Evolutionary conservation across 2,329 filamentous ascomycete species (phyloP), one percentile per base, ranked within the genome.

Genomic region (Neospermospora avenae): DNA sequence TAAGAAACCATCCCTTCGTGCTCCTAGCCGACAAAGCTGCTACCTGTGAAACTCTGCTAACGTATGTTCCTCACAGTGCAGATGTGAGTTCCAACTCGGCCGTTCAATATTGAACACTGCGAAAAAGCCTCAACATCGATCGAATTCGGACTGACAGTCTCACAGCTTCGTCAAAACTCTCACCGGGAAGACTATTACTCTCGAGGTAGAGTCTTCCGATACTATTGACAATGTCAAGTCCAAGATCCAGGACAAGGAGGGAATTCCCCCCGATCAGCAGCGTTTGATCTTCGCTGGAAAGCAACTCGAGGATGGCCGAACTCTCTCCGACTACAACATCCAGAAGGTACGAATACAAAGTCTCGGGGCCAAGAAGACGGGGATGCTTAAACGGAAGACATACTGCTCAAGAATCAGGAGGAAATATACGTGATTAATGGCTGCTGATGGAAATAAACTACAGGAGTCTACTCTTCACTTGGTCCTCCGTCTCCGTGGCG

Each of bases 191-290:
- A 98, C 93, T 81, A 97, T 98, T 86, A 98, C 95, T 81, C 89
- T 97, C 75, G 93, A 98, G 89, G 93, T 97, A 79, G 93, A 97
- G 88, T 96, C 92, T 76, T 91, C 87, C 77, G 93, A 98, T 82
- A 97, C 93, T 75, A 98, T 98, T 84, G 93, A 98, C 88, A 98
- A 97, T 87, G 93, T 98, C 81, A 98, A 98, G 89, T 89, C 88
- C 84, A 97, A 97, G 90, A 97, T 98, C 80, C 93, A 97, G 84
- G 93, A 97, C 83, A 97, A 97, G 90, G 93, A 97, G 84, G 93
- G 93, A 74, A 97, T 97, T 72, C 93, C 93, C 74, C 93, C 93
- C 70, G 93, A 97, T 81, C 93, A 97, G 81, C 93, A 98, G 86
- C 93, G 93, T 77, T 80, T 98, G 84, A 97, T 97, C 83, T 98